These are phyloP conservation scores for Breynia disticha DNA, from an alignment of 441 rosid species.

Conservation along the genomic window DNA sequence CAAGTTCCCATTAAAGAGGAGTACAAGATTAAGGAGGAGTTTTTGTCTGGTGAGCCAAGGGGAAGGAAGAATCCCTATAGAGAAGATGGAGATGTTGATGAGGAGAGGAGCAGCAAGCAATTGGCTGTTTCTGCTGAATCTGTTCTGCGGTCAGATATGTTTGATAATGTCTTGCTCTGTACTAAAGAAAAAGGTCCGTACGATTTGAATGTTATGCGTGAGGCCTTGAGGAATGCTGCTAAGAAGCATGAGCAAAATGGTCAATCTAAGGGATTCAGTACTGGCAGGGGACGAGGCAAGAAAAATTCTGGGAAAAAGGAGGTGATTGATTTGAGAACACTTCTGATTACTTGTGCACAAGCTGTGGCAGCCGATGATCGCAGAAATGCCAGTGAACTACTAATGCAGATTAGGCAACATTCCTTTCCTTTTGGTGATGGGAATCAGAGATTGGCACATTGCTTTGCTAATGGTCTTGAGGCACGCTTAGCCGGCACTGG, in stretches of 20 bases:
- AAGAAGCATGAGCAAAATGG: constrained; percentile 17
- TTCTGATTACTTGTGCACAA: constrained; percentile 42
- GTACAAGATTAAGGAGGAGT: constrained; percentile 19
- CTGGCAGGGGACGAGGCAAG: constrained; percentile 29
- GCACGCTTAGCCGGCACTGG: constrained; percentile 78
- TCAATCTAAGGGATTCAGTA: constrained; percentile 16
- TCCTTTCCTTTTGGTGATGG: constrained; percentile 73
- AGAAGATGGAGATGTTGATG: constrained; percentile 30
- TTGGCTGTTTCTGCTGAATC: constrained; percentile 24
- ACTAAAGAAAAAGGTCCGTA: constrained; percentile 12
- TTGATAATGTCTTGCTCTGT: constrained; percentile 47
- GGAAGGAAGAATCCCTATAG: constrained; percentile 30
- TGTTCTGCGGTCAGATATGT: constrained; percentile 31
- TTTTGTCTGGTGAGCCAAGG: constrained; percentile 9
- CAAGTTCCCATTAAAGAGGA: constrained; percentile 16
- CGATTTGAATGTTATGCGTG: constrained; percentile 15
- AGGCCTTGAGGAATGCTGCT: constrained; percentile 15
- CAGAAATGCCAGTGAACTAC: constrained; percentile 39
- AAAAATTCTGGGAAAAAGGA: constrained; percentile 26
- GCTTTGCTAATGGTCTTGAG: constrained; percentile 66
- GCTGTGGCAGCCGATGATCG: constrained; percentile 48
- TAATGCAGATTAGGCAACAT: constrained; percentile 56
- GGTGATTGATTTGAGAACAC: constrained; percentile 45
- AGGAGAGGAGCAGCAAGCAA: constrained; percentile 39
- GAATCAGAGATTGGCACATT: constrained; percentile 69